A percentile compares a stretch with the other conserved stretches of the same genome.
Evolutionary conservation across 441 rosid species (phyloP).

Genomic region (Brassica balearica): DNA sequence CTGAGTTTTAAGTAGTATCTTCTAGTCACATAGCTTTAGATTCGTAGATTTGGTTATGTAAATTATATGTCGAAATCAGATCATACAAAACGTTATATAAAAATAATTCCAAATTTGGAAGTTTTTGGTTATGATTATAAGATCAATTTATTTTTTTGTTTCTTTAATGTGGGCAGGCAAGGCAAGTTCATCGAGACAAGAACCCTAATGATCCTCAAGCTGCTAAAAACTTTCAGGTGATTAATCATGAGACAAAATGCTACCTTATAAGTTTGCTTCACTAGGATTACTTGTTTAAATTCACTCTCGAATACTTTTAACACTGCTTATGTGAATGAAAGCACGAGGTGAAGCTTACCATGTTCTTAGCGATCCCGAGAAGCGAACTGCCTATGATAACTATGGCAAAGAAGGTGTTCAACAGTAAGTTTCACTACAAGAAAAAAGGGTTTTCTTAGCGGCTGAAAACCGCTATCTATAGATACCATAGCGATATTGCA

Average conservation of each 20-base stretch:
- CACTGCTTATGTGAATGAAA: constrained; percentile 46
- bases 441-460: too few relatives aligned
- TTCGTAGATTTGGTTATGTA: constrained; percentile 8
- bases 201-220: constrained; percentile 89
- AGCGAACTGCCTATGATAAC: constrained; percentile 86
- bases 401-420: constrained; percentile 82
- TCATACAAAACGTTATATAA: background rate
- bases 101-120: constrained; percentile 11
- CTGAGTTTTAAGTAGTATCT: too few relatives aligned
- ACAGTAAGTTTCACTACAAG: constrained; percentile 60
- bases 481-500: too few relatives aligned
- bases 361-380: constrained; percentile 87
- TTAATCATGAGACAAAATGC: background rate
- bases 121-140: background rate
- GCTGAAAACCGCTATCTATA: too few relatives aligned
- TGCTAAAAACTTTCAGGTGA: constrained; percentile 88
- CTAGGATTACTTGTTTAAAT: too few relatives aligned
- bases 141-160: background rate
- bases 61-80: background rate
- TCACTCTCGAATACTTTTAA: background rate
- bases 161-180: constrained; percentile 57
- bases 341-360: constrained; percentile 95
- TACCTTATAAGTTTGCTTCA: too few relatives aligned
- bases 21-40: background rate
- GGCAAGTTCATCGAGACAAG: constrained; percentile 93